Evolutionary conservation across 2,329 filamentous ascomycete genomes (phyloP).

Genomic region (Exophiala sp.): DNA sequence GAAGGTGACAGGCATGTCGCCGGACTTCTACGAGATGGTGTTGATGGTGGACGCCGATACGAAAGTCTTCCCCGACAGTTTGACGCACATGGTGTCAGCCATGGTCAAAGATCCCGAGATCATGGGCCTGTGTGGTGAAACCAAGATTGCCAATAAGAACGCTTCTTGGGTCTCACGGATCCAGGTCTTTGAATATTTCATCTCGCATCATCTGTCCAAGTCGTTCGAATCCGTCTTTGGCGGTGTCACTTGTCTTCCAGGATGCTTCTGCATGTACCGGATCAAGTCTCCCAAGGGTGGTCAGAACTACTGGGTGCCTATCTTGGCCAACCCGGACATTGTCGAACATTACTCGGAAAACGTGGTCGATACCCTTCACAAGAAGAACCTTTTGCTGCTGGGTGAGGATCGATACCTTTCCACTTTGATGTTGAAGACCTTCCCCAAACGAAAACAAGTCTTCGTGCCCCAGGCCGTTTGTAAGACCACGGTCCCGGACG

Average conservation of each 20-base stretch:
- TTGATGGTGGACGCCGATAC: constrained; percentile 99
- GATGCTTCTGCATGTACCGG: constrained; percentile 99
- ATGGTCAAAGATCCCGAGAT: constrained; percentile 99
- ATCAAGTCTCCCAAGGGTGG: constrained; percentile 98
- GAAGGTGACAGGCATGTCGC: constrained; percentile 97
- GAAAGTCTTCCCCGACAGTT: constrained; percentile 95
- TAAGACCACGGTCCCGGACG: constrained; percentile 93
- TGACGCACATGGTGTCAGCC: constrained; percentile 97
- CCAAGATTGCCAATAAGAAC: constrained; percentile 98
- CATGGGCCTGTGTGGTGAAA: constrained; percentile 98
- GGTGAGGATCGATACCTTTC: constrained; percentile 94
- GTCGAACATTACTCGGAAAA: constrained; percentile 99
- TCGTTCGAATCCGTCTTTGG: constrained; percentile 98
- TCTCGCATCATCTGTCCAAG: constrained; percentile 94
- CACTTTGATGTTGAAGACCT: constrained; percentile 96
- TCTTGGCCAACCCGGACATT: constrained; percentile 94
- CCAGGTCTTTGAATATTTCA: constrained; percentile 95
- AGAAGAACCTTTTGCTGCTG: constrained; percentile 87
- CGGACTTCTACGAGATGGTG: constrained; percentile 95
- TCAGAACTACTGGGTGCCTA: constrained; percentile 99
- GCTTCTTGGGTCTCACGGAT: constrained; percentile 94
- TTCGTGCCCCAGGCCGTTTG: constrained; percentile 98
- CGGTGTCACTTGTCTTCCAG: constrained; percentile 95
- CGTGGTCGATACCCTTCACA: constrained; percentile 94
- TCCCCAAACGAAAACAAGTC: constrained; percentile 97